Base-by-base conservation (phyloP, 2,329 filamentous ascomycete genomes). In the Fusarium poae region DNA sequence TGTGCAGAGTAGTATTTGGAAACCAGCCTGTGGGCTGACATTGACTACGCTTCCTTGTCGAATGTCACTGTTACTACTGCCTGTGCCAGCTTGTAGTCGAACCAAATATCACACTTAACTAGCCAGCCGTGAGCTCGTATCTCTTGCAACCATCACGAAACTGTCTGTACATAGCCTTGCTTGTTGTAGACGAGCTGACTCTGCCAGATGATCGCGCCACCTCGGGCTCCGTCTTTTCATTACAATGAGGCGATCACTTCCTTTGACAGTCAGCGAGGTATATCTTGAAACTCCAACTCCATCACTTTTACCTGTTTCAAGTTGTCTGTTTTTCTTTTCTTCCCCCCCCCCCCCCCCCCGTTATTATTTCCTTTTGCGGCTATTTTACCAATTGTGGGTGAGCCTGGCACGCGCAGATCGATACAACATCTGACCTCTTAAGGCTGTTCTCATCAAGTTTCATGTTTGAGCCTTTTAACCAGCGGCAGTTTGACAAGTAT, bases 261-360 rank as follows among this genome's bases (percentile, higher is more conserved):
- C 66, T 52, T 66, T 56, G 53, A 29, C 23, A 64, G 62, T 30
- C 43, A 46, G 49, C 52, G 58, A 70, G 67, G 67, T 43, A 68
- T 70, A 70, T 70, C 59, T 68, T 70, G 67, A 70, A 70, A 70
- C 67, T 32, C 35, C 50, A 43, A 32, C 53, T 62, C 50, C 62
- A 70, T 68, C 48, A 51, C 27, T 16, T n/a, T 51, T 43, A 23
- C 48, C 45, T 54, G 67, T 70, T 70, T 68, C 63, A 65, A 52
- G 48, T 45, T 54, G 18, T 20, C 50, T 25, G 39, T 57, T 51
- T 39, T 39, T 20, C 37, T 52, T 49, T 48, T 67, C 35, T 21
- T 21, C 15, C 35, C n/a, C n/a, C n/a, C n/a, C n/a, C n/a, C n/a
- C n/a, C n/a, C n/a, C n/a, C n/a, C n/a, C n/a, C n/a, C 52, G 66